Base-by-base conservation (phyloP, 2,329 filamentous ascomycete species). In the Rutstroemia sp. region DNA sequence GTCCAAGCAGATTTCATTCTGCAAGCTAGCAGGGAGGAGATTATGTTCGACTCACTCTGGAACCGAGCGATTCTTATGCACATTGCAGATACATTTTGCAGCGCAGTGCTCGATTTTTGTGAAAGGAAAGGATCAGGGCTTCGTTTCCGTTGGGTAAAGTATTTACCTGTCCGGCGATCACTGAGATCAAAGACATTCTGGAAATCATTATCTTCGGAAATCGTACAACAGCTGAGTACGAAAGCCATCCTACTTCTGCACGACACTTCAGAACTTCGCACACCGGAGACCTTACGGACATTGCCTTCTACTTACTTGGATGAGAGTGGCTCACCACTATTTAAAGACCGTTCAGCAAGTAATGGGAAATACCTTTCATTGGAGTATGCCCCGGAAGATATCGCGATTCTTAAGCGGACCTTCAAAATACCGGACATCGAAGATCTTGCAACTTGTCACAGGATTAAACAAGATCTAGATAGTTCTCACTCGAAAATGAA, bases 1-100 rank as follows among this genome's bases (percentile, higher is more conserved):
- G 23, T 51, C 34, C 60, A 64, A 58, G 57, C 62, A 16, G 60
- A 64, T 48, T 63, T 64, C 48, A 53, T 64, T 16, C 45, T 60
- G 17, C 54, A 58, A 39, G 60, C 62, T 17, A 63, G 46, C 46
- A 54, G 62, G 27, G 50, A 61, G 39, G 60, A 64, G n/a, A 53
- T 61, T 41, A 46, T 41, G 38, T 17, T 56, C 34, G 53, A 61
- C 34, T 59, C 57, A 5, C n/a, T n/a, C 2, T 51, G 60, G 48
- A 64, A 64, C 44, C 51, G 52, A 17, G 49, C 19, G 3, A 55
- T 63, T 38, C 14, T 61, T 1, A 5, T 27, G 3, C 30, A 17
- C 12, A 44, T 41, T 41, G 38, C 38, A 17, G 14, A n/a, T 16
- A 17, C 16, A 16, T 41, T 41, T 41, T 16, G 5, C 8, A 17